Conservation (phyloP, 305 asterid species). For the Striga hermonthica region DNA sequence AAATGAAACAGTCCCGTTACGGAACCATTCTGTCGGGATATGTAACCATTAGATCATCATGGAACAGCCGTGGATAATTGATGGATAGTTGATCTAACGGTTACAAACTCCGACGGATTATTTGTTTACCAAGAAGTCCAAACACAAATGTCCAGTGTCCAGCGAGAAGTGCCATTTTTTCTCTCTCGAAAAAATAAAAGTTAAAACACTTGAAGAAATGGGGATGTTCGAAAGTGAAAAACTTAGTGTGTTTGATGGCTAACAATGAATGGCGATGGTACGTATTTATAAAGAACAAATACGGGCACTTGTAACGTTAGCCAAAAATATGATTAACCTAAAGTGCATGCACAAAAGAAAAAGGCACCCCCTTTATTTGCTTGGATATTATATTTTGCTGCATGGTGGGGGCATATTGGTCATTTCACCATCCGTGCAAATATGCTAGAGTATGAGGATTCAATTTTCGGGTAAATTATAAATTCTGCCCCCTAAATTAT, state of each 20-base stretch:
- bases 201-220: too few species aligned
- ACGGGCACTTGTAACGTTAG: conserved; percentile 28
- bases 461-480: not conserved
- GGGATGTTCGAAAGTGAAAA: too few species aligned
- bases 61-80: too few species aligned
- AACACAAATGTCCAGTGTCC: conserved; percentile 47
- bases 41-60: too few species aligned
- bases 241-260: conserved; percentile 16
- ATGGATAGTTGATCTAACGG: too few species aligned
- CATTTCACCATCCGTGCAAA: conserved; percentile 10
- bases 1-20: too few species aligned
- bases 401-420: conserved; percentile 28
- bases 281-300: conserved; percentile 39
- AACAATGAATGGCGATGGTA: conserved; percentile 24
- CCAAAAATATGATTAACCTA: conserved; percentile 27
- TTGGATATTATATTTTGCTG: conserved; percentile 25
- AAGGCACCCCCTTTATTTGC: conserved; percentile 27
- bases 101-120: too few species aligned
- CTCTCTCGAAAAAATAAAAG: not conserved
- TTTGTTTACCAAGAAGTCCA: conserved; percentile 45
- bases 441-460: conserved; percentile 17
- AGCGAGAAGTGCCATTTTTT: conserved; percentile 35
- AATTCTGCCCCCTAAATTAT: too few species aligned
- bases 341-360: conserved; percentile 29
- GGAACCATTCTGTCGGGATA: too few species aligned